Base-by-base conservation (phyloP, 805 yeast species). In the Myxozyma mucilagina region DNA sequence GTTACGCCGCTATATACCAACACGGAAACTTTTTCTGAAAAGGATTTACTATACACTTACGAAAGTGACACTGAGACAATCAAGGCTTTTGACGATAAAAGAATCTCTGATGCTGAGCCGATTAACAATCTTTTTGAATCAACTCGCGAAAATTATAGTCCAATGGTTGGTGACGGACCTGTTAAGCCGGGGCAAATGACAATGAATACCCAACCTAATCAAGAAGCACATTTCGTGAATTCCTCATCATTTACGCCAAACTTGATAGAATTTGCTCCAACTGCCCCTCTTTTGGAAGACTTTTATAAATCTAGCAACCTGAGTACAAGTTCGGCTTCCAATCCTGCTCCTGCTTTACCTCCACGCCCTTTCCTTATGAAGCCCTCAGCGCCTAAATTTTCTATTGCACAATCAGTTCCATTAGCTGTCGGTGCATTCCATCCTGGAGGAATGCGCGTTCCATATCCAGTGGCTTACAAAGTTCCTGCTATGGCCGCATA, bases 1-100 rank as follows among this genome's bases (percentile, higher is more conserved):
- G 24, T 44, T 31, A 56, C 59, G 48, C 59, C 59, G 13, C 16
- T 50, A 31, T 49, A 44, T 35, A 38, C 53, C 29, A 38, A 50
- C 38, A 43, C 56, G 4, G 56, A 51, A 9, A 52, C 56, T 3
- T 14, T 36, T 18, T 45, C 45, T 41, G 35, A 48, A 29, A 34
- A 16, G 31, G 48, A 42, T 9, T 45, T 24, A 11, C 16, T 11
- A 7, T 36, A 13, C n/a, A 48, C 36, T 20, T 35, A 42, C 29
- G 56, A 39, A 4, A 32, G 54, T 39, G 60, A 50, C 35, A 53
- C 0, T n/a, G 56, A 51, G 6, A 44, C 56, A 6, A 35, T 45
- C 18, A 38, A 32, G 11, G 47, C 45, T 29, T 47, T 29, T n/a
- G 34, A 31, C 7, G 38, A 11, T 10, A 31, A 38, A 11, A 13